Evolutionary conservation across 345 rosid species (phyloP).

Genomic region (Clarkia xantiana): DNA sequence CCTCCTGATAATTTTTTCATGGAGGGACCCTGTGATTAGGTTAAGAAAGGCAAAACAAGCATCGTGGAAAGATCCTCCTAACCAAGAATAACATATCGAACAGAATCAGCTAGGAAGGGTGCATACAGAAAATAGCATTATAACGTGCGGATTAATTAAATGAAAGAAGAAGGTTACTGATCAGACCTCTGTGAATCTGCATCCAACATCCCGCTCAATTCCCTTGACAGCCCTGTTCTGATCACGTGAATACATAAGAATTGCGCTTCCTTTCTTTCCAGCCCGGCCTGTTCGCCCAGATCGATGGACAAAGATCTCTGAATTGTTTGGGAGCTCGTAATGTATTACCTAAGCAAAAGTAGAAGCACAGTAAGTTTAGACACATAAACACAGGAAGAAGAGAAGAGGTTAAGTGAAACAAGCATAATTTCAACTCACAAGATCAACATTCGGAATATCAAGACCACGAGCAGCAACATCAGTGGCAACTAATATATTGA

Average conservation of each 20-base stretch:
- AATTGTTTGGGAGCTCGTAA: constrained; percentile 74
- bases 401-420: too few species aligned
- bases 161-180: not conserved
- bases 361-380: too few species aligned
- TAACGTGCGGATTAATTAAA: not conserved
- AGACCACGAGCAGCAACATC: constrained; percentile 99
- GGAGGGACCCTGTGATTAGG: too few species aligned
- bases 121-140: not conserved
- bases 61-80: too few species aligned
- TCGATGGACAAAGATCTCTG: constrained; percentile 95
- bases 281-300: constrained; percentile 99
- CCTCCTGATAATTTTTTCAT: too few species aligned
- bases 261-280: constrained; percentile 89
- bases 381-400: not conserved
- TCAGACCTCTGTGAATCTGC: constrained; percentile 64
- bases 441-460: constrained; percentile 92
- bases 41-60: too few species aligned
- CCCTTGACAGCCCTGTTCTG: constrained; percentile 49
- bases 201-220: constrained; percentile 80
- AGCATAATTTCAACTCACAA: constrained; percentile 43
- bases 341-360: constrained; percentile 45
- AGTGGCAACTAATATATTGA: constrained; percentile 84
- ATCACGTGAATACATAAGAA: constrained; percentile 59
- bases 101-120: too few species aligned
- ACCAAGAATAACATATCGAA: not conserved